Conservation (phyloP, 2,329 filamentous ascomycete genomes). For the Epichloe bromicola region DNA sequence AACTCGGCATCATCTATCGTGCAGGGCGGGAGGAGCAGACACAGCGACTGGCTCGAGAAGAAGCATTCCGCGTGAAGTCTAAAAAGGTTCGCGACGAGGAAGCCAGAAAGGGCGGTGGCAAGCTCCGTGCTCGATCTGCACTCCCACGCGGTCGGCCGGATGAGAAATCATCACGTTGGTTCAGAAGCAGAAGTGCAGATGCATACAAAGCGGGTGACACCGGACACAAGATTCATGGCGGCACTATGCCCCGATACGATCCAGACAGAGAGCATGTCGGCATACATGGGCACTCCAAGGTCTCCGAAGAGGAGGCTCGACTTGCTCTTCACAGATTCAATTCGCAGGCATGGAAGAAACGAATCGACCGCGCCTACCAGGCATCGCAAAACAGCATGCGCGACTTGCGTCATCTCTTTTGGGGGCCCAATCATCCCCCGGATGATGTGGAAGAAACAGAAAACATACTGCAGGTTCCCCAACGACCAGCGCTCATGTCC, state of each 20-base stretch:
- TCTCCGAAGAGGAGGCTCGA: constrained; percentile 65
- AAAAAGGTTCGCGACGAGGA: constrained; percentile 71
- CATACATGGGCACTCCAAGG: constrained; percentile 57
- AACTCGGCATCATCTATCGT: constrained; percentile 85
- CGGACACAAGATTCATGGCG: constrained; percentile 19
- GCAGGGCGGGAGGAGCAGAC: constrained; percentile 79
- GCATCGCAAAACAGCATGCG: constrained; percentile 62
- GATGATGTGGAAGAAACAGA: constrained; percentile 75
- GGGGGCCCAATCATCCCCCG: constrained; percentile 67
- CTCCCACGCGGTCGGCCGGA: constrained; percentile 25
- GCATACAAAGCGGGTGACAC: constrained; percentile 19
- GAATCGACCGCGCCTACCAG: constrained; percentile 65
- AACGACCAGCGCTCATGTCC: constrained; percentile 72
- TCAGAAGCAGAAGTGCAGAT: constrained; percentile 46
- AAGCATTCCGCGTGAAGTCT: constrained; percentile 77
- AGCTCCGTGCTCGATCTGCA: constrained; percentile 42
- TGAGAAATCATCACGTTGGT: constrained; percentile 20
- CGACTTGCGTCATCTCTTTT: constrained; percentile 63
- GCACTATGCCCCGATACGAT: constrained; percentile 55
- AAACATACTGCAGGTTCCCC: constrained; percentile 71
- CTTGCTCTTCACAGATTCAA: constrained; percentile 67
- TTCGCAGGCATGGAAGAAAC: constrained; percentile 79
- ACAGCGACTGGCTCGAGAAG: constrained; percentile 78
- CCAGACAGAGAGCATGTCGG: constrained; percentile 54
- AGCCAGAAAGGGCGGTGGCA: constrained; percentile 37